phyloP scores from a whole-genome alignment of 805 yeast genomes.

The Metschnikowia colocasiae region DNA sequence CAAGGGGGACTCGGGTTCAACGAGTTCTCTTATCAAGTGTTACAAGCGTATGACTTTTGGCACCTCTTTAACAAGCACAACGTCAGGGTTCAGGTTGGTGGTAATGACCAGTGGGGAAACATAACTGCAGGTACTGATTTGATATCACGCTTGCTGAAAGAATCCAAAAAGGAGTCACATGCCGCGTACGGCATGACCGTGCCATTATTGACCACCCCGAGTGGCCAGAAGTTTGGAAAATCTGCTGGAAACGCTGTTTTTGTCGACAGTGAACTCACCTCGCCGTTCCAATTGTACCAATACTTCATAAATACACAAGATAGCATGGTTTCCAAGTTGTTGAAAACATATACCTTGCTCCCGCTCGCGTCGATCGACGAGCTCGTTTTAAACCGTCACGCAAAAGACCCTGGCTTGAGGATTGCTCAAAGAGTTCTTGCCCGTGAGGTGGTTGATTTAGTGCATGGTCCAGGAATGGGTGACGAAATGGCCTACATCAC shows the following conservation, averaged over 20 bases:
- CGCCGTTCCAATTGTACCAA: conserved; percentile 81
- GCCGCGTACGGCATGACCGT: conserved; percentile 71
- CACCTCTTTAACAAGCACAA: conserved; percentile 58
- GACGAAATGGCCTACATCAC: conserved; percentile 64
- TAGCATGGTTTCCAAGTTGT: conserved; percentile 62
- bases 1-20: conserved; percentile 84
- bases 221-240: conserved; percentile 93
- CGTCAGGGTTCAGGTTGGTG: conserved; percentile 83
- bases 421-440: conserved; percentile 78
- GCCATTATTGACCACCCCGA: conserved; percentile 81
- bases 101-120: conserved; percentile 98
- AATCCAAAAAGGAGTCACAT: conserved; percentile 2
- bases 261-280: conserved; percentile 68
- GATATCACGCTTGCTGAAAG: conserved; percentile 53
- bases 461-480: conserved; percentile 81
- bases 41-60: conserved; percentile 93
- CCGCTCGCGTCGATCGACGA: conserved; percentile 57
- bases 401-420: conserved; percentile 56
- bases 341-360: conserved; percentile 75
- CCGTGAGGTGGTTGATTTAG: conserved; percentile 75
- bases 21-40: conserved; percentile 87
- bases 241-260: conserved; percentile 96
- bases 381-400: conserved; percentile 50
- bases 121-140: conserved; percentile 94
- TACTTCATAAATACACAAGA: conserved; percentile 79